Evolutionary conservation across 2,329 filamentous ascomycete genomes (phyloP).

Genomic region (Apiospora marii): DNA sequence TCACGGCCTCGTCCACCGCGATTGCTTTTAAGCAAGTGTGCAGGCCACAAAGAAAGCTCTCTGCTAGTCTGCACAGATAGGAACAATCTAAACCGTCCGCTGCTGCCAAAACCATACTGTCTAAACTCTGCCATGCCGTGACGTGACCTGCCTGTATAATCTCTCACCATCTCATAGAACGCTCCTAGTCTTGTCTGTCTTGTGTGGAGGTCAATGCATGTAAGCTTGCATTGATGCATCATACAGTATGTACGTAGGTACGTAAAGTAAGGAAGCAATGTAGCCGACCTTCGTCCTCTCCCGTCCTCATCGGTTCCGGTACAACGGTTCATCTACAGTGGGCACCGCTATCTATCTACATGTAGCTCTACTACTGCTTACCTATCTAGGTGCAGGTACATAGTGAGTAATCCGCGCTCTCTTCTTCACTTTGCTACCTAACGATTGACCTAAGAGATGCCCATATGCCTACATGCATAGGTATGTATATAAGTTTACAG

Average conservation of each 20-base stretch:
- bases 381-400: not conserved
- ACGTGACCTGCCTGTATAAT: not conserved
- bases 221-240: not conserved
- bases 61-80: conserved; percentile 41
- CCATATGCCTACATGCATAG: too few species aligned
- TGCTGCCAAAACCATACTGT: conserved; percentile 33
- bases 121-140: not conserved
- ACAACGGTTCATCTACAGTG: conserved; percentile 7
- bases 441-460: not conserved
- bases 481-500: not conserved
- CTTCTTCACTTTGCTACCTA: not conserved
- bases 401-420: not conserved
- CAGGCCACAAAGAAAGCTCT: conserved; percentile 41
- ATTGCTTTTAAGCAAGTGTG: conserved; percentile 38
- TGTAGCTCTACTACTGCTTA: not conserved
- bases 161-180: not conserved
- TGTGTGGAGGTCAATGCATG: not conserved
- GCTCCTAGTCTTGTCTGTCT: not conserved
- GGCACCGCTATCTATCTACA: not conserved
- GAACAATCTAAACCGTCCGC: conserved; percentile 33
- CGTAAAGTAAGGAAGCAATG: too few species aligned
- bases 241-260: not conserved
- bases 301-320: not conserved
- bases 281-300: not conserved
- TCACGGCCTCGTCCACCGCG: conserved; percentile 31